Percentiles rank a stretch among this genome's conserved stretches.
These are phyloP conservation scores for Pichia manshurica DNA, from an alignment of 805 yeast species.

Conservation along the genomic window DNA sequence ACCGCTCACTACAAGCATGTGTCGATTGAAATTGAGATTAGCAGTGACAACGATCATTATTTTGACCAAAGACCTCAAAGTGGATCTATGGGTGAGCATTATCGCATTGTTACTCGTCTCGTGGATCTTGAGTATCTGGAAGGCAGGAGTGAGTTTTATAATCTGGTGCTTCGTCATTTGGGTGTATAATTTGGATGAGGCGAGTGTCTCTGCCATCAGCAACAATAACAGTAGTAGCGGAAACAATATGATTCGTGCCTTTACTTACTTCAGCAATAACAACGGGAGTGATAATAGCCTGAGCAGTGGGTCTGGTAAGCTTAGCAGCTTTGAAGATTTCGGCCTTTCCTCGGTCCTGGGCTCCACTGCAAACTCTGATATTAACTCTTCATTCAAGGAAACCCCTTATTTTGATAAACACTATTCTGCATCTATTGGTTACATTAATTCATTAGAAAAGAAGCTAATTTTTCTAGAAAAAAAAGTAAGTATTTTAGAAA, in stretches of 20 bases:
- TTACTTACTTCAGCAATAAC: neutral
- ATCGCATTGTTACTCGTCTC: conserved; percentile 6
- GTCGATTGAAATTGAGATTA: conserved; percentile 1
- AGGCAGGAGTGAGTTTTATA: conserved; percentile 7
- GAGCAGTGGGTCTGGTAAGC: too few relatives aligned
- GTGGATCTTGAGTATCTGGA: conserved; percentile 14
- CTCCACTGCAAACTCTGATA: neutral
- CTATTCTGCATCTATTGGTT: conserved; percentile 1
- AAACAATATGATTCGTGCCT: neutral
- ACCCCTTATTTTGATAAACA: neutral
- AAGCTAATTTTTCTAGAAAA: conserved; percentile 4
- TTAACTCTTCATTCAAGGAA: neutral
- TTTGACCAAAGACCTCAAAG: conserved; percentile 1
- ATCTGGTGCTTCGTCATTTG: conserved; percentile 14
- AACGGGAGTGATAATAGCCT: too few relatives aligned
- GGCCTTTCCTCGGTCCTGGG: too few relatives aligned
- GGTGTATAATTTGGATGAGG: conserved; percentile 14
- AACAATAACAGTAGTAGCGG: neutral
- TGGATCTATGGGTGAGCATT: conserved; percentile 13
- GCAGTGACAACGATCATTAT: neutral
- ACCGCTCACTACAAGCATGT: neutral
- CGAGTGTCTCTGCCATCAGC: neutral
- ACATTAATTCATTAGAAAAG: conserved; percentile 1
- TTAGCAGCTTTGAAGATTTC: too few relatives aligned
- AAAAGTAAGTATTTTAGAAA: conserved; percentile 6